phyloP scores from a whole-genome alignment of 139 green algal species.

The Haematococcus sp. region DNA sequence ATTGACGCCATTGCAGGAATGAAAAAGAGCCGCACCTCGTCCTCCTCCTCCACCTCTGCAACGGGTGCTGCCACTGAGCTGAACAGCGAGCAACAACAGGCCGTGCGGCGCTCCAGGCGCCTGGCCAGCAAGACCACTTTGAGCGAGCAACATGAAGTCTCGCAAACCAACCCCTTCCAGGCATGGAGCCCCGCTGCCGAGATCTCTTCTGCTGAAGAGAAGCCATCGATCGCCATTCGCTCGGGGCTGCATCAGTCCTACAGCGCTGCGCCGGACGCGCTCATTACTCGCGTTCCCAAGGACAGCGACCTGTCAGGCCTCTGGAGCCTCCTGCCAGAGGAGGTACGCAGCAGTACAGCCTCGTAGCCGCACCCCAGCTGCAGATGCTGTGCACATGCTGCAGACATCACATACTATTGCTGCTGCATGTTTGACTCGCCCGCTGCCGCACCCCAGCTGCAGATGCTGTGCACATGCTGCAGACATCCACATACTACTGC shows the following conservation, averaged over 20 bases:
- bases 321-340: slow-evolving; percentile 32
- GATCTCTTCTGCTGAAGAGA: too few species aligned
- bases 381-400: not conserved
- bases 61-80: too few species aligned
- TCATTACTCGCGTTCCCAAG: not conserved
- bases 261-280: not conserved
- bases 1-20: too few species aligned
- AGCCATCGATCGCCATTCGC: not conserved
- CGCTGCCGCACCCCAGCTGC: not conserved
- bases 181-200: too few species aligned
- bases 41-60: too few species aligned
- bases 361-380: not conserved
- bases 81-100: too few species aligned
- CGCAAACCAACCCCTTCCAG: too few species aligned
- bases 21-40: too few species aligned
- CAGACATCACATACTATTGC: not conserved
- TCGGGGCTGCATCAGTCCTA: slow-evolving; percentile 7
- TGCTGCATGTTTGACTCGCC: not conserved
- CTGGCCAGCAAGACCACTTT: too few species aligned
- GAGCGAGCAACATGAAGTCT: too few species aligned
- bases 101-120: too few species aligned
- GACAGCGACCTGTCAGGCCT: slow-evolving; percentile 16
- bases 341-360: slow-evolving; percentile 17
- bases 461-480: not conserved
- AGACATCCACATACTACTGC: not conserved